phyloP scores from a whole-genome alignment of 1,139 yeast genomes.

The Taphrina confusa region DNA sequence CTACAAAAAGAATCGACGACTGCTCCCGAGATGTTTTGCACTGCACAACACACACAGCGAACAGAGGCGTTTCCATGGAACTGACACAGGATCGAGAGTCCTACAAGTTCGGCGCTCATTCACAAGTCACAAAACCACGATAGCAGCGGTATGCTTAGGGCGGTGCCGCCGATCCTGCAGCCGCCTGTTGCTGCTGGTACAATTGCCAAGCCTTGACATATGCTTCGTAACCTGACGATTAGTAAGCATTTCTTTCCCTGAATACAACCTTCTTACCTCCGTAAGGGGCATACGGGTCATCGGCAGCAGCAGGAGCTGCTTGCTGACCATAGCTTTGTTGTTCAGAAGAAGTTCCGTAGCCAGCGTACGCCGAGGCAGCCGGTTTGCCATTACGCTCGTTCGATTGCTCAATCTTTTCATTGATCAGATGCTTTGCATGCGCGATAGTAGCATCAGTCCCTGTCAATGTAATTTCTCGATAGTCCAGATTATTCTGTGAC shows the following conservation, averaged over 20 bases:
- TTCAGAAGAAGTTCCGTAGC: slow-evolving; percentile 4
- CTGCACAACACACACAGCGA: background rate
- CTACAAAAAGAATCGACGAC: background rate
- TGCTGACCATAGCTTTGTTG: slow-evolving; percentile 22
- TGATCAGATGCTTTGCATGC: slow-evolving; percentile 31
- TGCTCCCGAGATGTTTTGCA: background rate
- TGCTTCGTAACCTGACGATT: slow-evolving; percentile 30
- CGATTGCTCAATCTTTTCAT: slow-evolving; percentile 32
- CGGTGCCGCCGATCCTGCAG: background rate
- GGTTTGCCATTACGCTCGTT: slow-evolving; percentile 17
- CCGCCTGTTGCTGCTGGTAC: slow-evolving; percentile 27
- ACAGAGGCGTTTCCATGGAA: background rate
- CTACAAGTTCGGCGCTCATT: background rate
- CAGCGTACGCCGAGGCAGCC: slow-evolving; percentile 4
- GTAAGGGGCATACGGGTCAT: slow-evolving; percentile 34
- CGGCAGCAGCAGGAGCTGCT: slow-evolving; percentile 14
- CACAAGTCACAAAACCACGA: background rate
- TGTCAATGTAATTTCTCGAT: slow-evolving; percentile 33
- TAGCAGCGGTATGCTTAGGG: background rate
- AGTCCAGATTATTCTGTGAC: slow-evolving; percentile 22
- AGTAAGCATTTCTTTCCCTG: background rate
- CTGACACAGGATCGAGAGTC: background rate
- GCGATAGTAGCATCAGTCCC: slow-evolving; percentile 37
- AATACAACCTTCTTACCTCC: slow-evolving; percentile 9
- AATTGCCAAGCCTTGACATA: slow-evolving; percentile 32